Base-by-base conservation (phyloP, 805 yeast species). In the Hermanozyma aechmeae region DNA sequence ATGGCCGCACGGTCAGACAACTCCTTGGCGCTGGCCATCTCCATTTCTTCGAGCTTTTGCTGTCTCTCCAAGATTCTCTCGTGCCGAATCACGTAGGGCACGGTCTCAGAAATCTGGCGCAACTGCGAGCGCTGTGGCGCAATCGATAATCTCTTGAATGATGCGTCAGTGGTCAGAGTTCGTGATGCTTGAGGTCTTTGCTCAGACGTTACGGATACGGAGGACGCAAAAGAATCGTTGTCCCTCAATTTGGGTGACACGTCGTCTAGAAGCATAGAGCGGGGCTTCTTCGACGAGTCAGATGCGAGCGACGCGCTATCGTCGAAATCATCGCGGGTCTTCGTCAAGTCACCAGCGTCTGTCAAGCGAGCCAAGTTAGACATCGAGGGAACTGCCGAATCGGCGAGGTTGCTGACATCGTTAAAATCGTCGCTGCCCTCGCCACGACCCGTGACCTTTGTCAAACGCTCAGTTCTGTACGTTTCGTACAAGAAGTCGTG, bases 31-130 rank as follows among this genome's bases (percentile, higher is more conserved):
- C 82, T 73, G 38, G 77, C 79, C 45, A 78, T 77, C 50, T 82
- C 93, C 56, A 82, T 56, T 42, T 81, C 85, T 49, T 81, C 87
- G 28, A 82, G 58, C 55, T 78, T 81, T 33, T 76, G 83, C 46
- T 82, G 87, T 51, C 82, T 76, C 29, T 79, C 78, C 39, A 75
- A 56, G 32, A 81, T 69, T 33, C 79, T 69, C 52, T 82, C 89
- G 51, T 81, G 89, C 48, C 83, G 71, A 37, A 82, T 58, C 19
- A 80, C 79, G 42, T 82, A 82, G n/a, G 93, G 93, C 15, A 82
- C 83, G 2, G 92, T 82, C 47, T 80, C 89, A 24, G 86, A 77
- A 32, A 82, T 75, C 46, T 77, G 81, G 48, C 93, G 66, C 39
- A 82, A 58, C 53, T 79, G 82, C 39, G 66, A 66, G 38, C 83